Evolutionary conservation across 768 basidiomycete species (phyloP).

Genomic region (Lactarius tabidus): DNA sequence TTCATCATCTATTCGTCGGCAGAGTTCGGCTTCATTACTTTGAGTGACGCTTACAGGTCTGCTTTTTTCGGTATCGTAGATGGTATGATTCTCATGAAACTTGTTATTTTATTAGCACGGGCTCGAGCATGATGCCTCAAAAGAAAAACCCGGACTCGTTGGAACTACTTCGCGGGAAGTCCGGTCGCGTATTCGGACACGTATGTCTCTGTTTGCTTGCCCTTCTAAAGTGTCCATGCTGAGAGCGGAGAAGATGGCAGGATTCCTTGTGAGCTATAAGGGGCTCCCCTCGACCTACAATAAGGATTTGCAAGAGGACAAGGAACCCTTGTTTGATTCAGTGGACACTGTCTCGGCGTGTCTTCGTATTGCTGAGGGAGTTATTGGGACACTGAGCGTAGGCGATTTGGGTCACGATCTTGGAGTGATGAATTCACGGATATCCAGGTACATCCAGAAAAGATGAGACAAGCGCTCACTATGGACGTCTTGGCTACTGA

Average conservation of each 20-base stretch:
- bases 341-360: constrained; percentile 87
- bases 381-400: constrained; percentile 85
- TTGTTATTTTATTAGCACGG: constrained; percentile 57
- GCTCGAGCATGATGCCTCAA: constrained; percentile 99
- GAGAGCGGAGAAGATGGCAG: constrained; percentile 69
- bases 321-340: constrained; percentile 93
- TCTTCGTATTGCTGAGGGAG: constrained; percentile 90
- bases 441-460: constrained; percentile 75
- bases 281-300: constrained; percentile 98
- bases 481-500: constrained; percentile 99
- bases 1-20: constrained; percentile 94
- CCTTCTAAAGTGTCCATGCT: background rate
- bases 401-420: constrained; percentile 27
- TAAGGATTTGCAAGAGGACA: constrained; percentile 98
- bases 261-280: constrained; percentile 96
- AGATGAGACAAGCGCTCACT: constrained; percentile 87
- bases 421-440: background rate
- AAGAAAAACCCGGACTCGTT: constrained; percentile 99
- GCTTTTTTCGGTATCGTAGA: constrained; percentile 25
- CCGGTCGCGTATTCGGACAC: constrained; percentile 91
- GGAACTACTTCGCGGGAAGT: constrained; percentile 92
- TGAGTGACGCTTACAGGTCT: constrained; percentile 96
- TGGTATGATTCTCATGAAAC: background rate
- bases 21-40: constrained; percentile 94
- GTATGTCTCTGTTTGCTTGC: constrained; percentile 39